Conservation (phyloP, 495 filamentous ascomycete genomes). For the Penicillium odoratum region DNA sequence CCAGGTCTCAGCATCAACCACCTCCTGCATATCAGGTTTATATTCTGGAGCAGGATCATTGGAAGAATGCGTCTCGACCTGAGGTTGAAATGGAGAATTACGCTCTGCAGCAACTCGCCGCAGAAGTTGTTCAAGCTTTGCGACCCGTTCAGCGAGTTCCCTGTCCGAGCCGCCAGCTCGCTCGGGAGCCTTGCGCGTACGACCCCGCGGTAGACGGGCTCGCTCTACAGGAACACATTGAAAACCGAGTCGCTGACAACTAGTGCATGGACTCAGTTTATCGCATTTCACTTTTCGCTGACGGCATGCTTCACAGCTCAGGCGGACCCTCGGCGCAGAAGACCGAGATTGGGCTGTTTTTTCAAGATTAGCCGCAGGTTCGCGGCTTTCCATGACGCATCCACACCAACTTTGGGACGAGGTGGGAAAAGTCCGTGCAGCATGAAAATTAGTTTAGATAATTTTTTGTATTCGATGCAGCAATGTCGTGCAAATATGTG, state of each 20-base stretch:
- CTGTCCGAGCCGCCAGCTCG: conserved; percentile 18
- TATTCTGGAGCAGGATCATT: conserved; percentile 1
- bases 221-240: conserved; percentile 56
- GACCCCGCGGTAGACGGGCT: conserved; percentile 40
- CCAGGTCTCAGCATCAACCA: conserved; percentile 12
- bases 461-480: background rate
- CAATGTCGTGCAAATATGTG: background rate
- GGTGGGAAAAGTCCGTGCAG: background rate
- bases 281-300: conserved; percentile 80
- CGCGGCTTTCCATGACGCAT: conserved; percentile 20
- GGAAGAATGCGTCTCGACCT: background rate
- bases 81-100: background rate
- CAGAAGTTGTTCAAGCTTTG: conserved; percentile 33
- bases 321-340: conserved; percentile 27
- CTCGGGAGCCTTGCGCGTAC: conserved; percentile 38
- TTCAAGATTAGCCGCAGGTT: conserved; percentile 12
- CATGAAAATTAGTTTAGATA: background rate
- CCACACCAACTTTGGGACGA: background rate
- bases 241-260: conserved; percentile 61
- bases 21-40: conserved; percentile 8
- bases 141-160: conserved; percentile 28
- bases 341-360: conserved; percentile 20
- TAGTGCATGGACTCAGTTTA: conserved; percentile 69
- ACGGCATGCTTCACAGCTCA: conserved; percentile 55
- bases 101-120: conserved; percentile 21